phyloP scores from a whole-genome alignment of 2,329 filamentous ascomycete genomes.

The Cytospora chrysosperma region DNA sequence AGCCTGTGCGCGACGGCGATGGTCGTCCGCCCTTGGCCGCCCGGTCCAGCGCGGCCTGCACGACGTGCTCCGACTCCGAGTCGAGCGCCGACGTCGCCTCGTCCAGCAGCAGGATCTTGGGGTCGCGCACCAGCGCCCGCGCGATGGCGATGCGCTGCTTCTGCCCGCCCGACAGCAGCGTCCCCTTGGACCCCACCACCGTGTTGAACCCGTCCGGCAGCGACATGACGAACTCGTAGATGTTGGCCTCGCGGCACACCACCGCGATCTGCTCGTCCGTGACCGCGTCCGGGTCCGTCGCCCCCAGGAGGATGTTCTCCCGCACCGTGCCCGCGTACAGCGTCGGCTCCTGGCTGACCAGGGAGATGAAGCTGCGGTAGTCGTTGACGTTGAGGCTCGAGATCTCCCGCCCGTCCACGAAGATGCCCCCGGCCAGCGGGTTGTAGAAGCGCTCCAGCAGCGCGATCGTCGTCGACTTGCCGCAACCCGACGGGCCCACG shows the following conservation, averaged over 20 bases:
- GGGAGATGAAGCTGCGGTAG: slow-evolving; percentile 78
- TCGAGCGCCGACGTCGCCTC: slow-evolving; percentile 79
- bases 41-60: slow-evolving; percentile 77
- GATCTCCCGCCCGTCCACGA: slow-evolving; percentile 81
- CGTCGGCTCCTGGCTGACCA: slow-evolving; percentile 93
- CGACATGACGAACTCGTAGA: slow-evolving; percentile 87
- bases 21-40: slow-evolving; percentile 81
- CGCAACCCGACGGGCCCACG: slow-evolving; percentile 91
- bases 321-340: slow-evolving; percentile 89
- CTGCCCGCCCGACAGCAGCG: slow-evolving; percentile 83
- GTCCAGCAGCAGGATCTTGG: slow-evolving; percentile 80
- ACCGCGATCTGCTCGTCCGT: slow-evolving; percentile 70
- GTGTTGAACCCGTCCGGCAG: slow-evolving; percentile 85
- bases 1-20: slow-evolving; percentile 93
- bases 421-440: slow-evolving; percentile 75
- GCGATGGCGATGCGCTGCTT: slow-evolving; percentile 95
- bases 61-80: slow-evolving; percentile 74
- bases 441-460: slow-evolving; percentile 95
- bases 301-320: slow-evolving; percentile 86
- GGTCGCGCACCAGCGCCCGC: slow-evolving; percentile 84
- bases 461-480: slow-evolving; percentile 91
- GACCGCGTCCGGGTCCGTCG: slow-evolving; percentile 59
- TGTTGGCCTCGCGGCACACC: slow-evolving; percentile 87
- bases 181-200: slow-evolving; percentile 81
- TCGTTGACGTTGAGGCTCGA: slow-evolving; percentile 78